A percentile compares a stretch with the other conserved stretches of the same genome.
These are phyloP conservation scores for Penicillium sp. DNA, from an alignment of 2,329 filamentous ascomycete genomes.

Conservation along the genomic window DNA sequence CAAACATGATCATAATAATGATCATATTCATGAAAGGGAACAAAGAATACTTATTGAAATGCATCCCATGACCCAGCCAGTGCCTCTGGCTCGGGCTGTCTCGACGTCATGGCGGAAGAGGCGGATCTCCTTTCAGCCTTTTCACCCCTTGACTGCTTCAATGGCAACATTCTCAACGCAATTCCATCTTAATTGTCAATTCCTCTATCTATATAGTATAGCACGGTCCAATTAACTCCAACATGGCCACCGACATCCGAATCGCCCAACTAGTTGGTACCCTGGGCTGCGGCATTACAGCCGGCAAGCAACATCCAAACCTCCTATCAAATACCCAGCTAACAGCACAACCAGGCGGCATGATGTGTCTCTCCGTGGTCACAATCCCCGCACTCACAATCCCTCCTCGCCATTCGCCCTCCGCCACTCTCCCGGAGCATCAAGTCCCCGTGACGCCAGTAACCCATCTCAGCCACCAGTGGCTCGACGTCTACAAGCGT, in stretches of 20 bases:
- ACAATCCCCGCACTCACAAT: slow-evolving; percentile 26
- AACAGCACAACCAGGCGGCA: slow-evolving; percentile 25
- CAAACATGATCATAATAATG: no score
- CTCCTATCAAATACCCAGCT: background rate
- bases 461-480: slow-evolving; percentile 36
- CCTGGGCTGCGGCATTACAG: slow-evolving; percentile 20
- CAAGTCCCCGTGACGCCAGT: slow-evolving; percentile 23
- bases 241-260: slow-evolving; percentile 15
- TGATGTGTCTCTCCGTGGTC: slow-evolving; percentile 27
- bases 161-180: background rate
- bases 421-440: slow-evolving; percentile 5
- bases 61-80: no score
- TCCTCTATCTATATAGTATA: slow-evolving; percentile 2
- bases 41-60: no score
- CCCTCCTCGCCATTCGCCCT: slow-evolving; percentile 18
- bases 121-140: no score
- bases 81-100: no score
- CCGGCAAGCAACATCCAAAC: slow-evolving; percentile 11
- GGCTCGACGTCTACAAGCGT: slow-evolving; percentile 45
- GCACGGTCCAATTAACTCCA: background rate
- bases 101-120: background rate
- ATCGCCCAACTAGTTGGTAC: slow-evolving; percentile 22
- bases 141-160: no score
- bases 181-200: background rate
- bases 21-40: no score